Evolutionary conservation across 2,329 filamentous ascomycete species (phyloP).

Genomic region (Cladosporium sp.): DNA sequence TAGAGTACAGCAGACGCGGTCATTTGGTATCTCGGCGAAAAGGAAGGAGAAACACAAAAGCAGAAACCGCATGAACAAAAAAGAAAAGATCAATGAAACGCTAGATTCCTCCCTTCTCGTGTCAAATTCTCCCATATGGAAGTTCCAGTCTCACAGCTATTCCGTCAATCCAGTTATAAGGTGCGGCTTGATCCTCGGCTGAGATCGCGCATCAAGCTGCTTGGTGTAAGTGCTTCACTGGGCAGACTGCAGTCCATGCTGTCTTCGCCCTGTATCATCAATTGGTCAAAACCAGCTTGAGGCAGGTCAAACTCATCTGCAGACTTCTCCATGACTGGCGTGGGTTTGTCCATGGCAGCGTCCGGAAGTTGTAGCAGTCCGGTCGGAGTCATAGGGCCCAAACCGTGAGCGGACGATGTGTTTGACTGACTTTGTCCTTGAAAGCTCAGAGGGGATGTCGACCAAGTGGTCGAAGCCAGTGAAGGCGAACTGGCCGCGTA

Average conservation of each 20-base stretch:
- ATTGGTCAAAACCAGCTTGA: slow-evolving; percentile 1
- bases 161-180: not conserved
- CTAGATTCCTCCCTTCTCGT: not conserved
- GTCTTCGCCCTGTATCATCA: slow-evolving; percentile 14
- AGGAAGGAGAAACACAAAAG: not conserved
- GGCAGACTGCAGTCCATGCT: slow-evolving; percentile 8
- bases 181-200: not conserved
- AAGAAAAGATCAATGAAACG: not conserved
- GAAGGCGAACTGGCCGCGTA: slow-evolving; percentile 20
- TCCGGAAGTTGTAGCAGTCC: slow-evolving; percentile 16
- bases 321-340: slow-evolving; percentile 10
- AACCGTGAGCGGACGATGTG: not conserved
- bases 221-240: slow-evolving; percentile 11
- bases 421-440: not conserved
- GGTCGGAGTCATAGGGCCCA: slow-evolving; percentile 18
- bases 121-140: not conserved
- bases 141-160: not conserved
- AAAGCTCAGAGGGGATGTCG: slow-evolving; percentile 17
- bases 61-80: not conserved
- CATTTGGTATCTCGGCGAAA: slow-evolving; percentile 15
- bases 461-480: slow-evolving; percentile 1
- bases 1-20: slow-evolving; percentile 9
- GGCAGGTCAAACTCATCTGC: slow-evolving; percentile 10
- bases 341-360: slow-evolving; percentile 14
- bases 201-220: slow-evolving; percentile 13